Percentiles rank a stretch among this genome's conserved stretches.
Conservation (phyloP, 2,329 filamentous ascomycete genomes). For the Helicocarpus griseus region DNA sequence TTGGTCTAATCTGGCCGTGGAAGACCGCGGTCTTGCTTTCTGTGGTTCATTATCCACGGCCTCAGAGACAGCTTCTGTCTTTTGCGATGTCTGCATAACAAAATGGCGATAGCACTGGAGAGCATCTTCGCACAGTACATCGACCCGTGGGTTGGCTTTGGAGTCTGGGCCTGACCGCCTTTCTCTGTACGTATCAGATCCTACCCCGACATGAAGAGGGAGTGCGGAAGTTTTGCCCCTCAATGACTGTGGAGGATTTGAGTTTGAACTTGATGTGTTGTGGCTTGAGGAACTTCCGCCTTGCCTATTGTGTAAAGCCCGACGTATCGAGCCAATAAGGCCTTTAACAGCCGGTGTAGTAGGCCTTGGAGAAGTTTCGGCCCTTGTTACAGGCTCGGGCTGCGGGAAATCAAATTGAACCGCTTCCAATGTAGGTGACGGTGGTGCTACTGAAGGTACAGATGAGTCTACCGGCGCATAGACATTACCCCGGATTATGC, state of each 20-base stretch:
- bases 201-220: slow-evolving; percentile 36
- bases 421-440: slow-evolving; percentile 33
- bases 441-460: slow-evolving; percentile 55
- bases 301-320: slow-evolving; percentile 60
- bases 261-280: slow-evolving; percentile 26
- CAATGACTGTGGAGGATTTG: slow-evolving; percentile 23
- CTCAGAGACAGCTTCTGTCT: slow-evolving; percentile 14
- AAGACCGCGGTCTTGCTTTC: not conserved
- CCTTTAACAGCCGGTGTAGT: slow-evolving; percentile 65
- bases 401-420: slow-evolving; percentile 17
- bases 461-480: slow-evolving; percentile 75
- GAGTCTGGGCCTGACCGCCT: slow-evolving; percentile 25
- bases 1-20: not conserved
- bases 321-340: slow-evolving; percentile 74
- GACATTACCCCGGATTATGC: slow-evolving; percentile 76
- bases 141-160: slow-evolving; percentile 57
- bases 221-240: slow-evolving; percentile 32
- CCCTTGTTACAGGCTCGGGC: not conserved
- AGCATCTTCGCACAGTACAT: slow-evolving; percentile 69
- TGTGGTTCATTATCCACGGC: slow-evolving; percentile 8
- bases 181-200: slow-evolving; percentile 35
- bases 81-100: slow-evolving; percentile 52
- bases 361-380: slow-evolving; percentile 16
- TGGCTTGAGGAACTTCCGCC: slow-evolving; percentile 22
- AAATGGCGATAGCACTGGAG: slow-evolving; percentile 70